phyloP scores from a whole-genome alignment of 2,329 filamentous ascomycete species.

The Torrubiella hemipterigena region DNA sequence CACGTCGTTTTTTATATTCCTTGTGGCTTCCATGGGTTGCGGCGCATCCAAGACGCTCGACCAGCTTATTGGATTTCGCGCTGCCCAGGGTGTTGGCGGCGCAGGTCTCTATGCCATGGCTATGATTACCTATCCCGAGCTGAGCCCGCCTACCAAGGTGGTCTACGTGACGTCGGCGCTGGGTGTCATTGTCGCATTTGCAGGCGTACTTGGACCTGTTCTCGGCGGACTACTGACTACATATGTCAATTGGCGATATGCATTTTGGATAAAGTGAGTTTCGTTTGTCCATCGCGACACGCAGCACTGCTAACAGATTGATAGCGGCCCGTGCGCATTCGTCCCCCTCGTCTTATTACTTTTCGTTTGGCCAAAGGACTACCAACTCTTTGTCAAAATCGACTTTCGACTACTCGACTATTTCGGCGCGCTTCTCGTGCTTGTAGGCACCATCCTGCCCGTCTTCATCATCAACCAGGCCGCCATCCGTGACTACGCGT shows the following conservation, averaged over 20 bases:
- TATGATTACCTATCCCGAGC: slow-evolving; percentile 11
- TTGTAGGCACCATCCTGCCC: slow-evolving; percentile 10
- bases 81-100: slow-evolving; percentile 11
- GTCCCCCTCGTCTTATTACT: slow-evolving; percentile 2
- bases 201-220: slow-evolving; percentile 11
- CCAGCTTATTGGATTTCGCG: slow-evolving; percentile 12
- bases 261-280: slow-evolving; percentile 12
- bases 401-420: slow-evolving; percentile 5
- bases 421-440: slow-evolving; percentile 7
- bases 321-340: slow-evolving; percentile 5
- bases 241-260: slow-evolving; percentile 9
- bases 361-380: slow-evolving; percentile 6
- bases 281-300: slow-evolving; percentile 4
- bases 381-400: slow-evolving; percentile 5
- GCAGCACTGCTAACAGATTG: not conserved
- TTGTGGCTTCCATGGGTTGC: slow-evolving; percentile 10
- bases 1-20: slow-evolving; percentile 9
- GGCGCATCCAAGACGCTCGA: slow-evolving; percentile 8
- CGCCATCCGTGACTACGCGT: slow-evolving; percentile 10
- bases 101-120: slow-evolving; percentile 12
- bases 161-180: slow-evolving; percentile 8
- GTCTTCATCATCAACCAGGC: slow-evolving; percentile 13
- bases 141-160: slow-evolving; percentile 7
- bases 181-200: slow-evolving; percentile 10
- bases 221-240: slow-evolving; percentile 9